Conservation (phyloP, 2,329 filamentous ascomycete species). For the Pyricularia pennisetigena region DNA sequence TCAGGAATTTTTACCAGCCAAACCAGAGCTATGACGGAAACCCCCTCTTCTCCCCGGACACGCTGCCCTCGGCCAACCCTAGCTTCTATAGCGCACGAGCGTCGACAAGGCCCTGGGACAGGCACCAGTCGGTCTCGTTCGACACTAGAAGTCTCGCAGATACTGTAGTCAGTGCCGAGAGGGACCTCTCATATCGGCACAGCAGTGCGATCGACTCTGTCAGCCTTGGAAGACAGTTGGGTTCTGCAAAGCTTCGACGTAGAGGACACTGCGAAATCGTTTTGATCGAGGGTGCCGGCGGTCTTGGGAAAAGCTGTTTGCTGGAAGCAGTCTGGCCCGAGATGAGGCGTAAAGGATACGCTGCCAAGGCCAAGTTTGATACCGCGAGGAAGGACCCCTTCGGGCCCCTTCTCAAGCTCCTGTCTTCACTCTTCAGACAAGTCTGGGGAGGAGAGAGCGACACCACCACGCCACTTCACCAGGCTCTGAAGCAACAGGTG, state of each 20-base stretch:
- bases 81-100: slow-evolving; percentile 22
- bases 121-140: slow-evolving; percentile 38
- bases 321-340: slow-evolving; percentile 54
- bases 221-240: slow-evolving; percentile 43
- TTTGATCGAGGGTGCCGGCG: slow-evolving; percentile 49
- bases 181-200: slow-evolving; percentile 27
- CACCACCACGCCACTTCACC: slow-evolving; percentile 54
- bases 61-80: slow-evolving; percentile 35
- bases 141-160: slow-evolving; percentile 39
- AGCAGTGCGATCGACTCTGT: slow-evolving; percentile 27
- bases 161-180: slow-evolving; percentile 28
- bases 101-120: slow-evolving; percentile 37
- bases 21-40: slow-evolving; percentile 29
- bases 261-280: slow-evolving; percentile 56
- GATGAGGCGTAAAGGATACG: slow-evolving; percentile 51
- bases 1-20: slow-evolving; percentile 29
- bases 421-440: slow-evolving; percentile 57
- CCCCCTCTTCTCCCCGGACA: slow-evolving; percentile 36
- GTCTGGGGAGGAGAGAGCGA: slow-evolving; percentile 54
- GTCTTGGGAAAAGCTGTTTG: slow-evolving; percentile 56
- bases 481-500: slow-evolving; percentile 50
- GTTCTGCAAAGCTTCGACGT: slow-evolving; percentile 47
- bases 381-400: slow-evolving; percentile 50
- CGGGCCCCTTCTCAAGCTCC: slow-evolving; percentile 52
- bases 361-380: slow-evolving; percentile 57